These are phyloP conservation scores for Babesia ovis DNA, from an alignment of 169 alveolate genomes.

Conservation along the genomic window DNA sequence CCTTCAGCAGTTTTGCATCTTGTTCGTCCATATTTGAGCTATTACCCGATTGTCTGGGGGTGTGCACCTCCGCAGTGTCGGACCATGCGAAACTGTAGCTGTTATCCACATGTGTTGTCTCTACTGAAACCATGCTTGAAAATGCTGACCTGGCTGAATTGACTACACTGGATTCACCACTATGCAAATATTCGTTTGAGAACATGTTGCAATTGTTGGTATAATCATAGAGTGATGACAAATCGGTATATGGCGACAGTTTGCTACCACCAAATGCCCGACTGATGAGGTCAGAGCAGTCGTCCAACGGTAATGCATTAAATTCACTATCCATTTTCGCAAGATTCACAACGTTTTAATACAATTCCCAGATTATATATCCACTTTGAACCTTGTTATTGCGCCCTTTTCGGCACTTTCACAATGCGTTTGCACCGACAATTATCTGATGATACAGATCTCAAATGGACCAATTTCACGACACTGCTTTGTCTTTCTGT, in stretches of 20 bases:
- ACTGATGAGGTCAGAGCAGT: slow-evolving; percentile 23
- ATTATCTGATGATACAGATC: no score
- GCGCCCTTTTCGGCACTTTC: slow-evolving; percentile 4
- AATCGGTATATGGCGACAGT: slow-evolving; percentile 14
- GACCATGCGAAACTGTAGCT: slow-evolving; percentile 6
- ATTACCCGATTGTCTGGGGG: slow-evolving; percentile 12
- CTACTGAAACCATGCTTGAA: slow-evolving; percentile 27
- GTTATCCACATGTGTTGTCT: slow-evolving; percentile 21
- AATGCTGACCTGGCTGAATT: slow-evolving; percentile 18
- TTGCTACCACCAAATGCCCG: slow-evolving; percentile 22
- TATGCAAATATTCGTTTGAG: not conserved
- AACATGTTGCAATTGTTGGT: not conserved
- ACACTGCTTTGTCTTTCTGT: not conserved
- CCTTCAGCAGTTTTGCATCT: slow-evolving; percentile 43
- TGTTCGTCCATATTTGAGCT: not conserved
- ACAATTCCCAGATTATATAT: no score
- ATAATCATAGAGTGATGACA: slow-evolving; percentile 6
- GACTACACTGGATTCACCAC: not conserved
- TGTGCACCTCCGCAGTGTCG: slow-evolving; percentile 1
- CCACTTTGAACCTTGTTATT: no score
- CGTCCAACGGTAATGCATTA: not conserved
- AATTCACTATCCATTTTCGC: slow-evolving; percentile 13
- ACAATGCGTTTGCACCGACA: not conserved
- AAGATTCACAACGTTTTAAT: no score
- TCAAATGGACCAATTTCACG: not conserved